These are phyloP conservation scores for Teratosphaeriaceae sp. DNA, from an alignment of 2,329 filamentous ascomycete species.

Conservation along the genomic window DNA sequence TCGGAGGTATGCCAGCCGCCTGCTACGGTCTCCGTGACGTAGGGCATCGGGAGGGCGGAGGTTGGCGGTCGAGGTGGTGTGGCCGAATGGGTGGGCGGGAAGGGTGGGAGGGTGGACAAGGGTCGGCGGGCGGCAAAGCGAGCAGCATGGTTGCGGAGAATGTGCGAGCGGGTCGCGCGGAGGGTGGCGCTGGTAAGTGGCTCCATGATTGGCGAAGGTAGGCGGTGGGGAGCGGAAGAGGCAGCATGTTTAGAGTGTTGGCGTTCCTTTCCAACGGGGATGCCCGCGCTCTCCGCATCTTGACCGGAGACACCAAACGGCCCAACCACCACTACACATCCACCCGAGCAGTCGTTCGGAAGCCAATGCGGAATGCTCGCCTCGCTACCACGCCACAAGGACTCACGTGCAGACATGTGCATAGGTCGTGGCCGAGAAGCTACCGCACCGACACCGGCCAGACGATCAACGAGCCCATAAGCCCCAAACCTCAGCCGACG, in stretches of 20 bases:
- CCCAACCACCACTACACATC: too few relatives aligned
- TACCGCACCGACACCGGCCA: constrained; percentile 2
- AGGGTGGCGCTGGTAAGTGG: constrained; percentile 18
- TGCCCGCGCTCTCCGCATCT: neutral
- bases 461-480: constrained; percentile 3
- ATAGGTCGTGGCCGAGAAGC: neutral
- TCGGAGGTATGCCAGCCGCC: constrained; percentile 46
- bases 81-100: constrained; percentile 16
- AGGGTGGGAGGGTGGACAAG: constrained; percentile 8
- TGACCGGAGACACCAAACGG: too few relatives aligned
- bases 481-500: constrained; percentile 13
- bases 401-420: neutral
- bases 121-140: neutral
- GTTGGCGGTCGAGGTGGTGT: constrained; percentile 22
- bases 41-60: constrained; percentile 42
- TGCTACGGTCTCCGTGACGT: constrained; percentile 45
- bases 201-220: constrained; percentile 17
- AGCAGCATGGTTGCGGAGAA: constrained; percentile 11
- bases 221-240: neutral
- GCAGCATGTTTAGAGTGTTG: too few relatives aligned
- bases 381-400: neutral
- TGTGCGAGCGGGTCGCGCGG: constrained; percentile 17
- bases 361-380: neutral
- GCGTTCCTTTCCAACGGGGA: constrained; percentile 7
- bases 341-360: too few relatives aligned